Evolutionary conservation across 2,329 filamentous ascomycete genomes (phyloP), one percentile per base, ranked within the genome.

Genomic region (Ophiosphaerella korrae): DNA sequence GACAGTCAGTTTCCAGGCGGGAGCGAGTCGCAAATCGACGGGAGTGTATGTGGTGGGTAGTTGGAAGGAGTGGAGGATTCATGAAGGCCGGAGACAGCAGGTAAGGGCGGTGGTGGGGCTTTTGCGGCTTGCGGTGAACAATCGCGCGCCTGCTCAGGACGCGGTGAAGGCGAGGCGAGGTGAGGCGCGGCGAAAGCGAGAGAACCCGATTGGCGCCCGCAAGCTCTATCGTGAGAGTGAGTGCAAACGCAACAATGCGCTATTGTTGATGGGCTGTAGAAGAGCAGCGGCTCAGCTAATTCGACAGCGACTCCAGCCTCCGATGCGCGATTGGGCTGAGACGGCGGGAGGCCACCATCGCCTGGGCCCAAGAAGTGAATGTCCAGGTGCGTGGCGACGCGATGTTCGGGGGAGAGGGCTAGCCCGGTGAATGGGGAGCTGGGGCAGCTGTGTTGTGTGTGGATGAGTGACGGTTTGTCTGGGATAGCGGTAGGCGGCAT

Each of bases 301-400:
- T 39, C 41, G 31, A 46, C 40, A 47, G 58, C 60, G 64, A 66
- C 61, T 65, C 63, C 66, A 67, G 66, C 63, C 60, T 66, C 35
- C 60, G 61, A 48, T 54, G 62, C 58, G 60, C 60, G 43, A 47
- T 55, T 46, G 46, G 58, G 60, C 61, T 60, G 60, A 53, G 45
- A 42, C 51, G 57, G 60, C 59, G 50, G 18, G 52, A 54, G 58
- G 54, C 45, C 60, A 64, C 58, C 67, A 73, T 73, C 40, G 63
- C 68, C 64, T 50, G 54, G 26, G 46, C 45, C 53, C 45, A 48
- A 21, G 39, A 18, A 50, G 45, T 38, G 53, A 42, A 51, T 53
- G 48, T 45, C 45, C 39, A 52, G 38, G 52, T 48, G 45, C 49
- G 34, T 44, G 42, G 49, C 46, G 49, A 42, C 31, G 24, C 16